Base-by-base conservation (phyloP, 352 stramenopile genomes). In the Phytophthora nicotianae region DNA sequence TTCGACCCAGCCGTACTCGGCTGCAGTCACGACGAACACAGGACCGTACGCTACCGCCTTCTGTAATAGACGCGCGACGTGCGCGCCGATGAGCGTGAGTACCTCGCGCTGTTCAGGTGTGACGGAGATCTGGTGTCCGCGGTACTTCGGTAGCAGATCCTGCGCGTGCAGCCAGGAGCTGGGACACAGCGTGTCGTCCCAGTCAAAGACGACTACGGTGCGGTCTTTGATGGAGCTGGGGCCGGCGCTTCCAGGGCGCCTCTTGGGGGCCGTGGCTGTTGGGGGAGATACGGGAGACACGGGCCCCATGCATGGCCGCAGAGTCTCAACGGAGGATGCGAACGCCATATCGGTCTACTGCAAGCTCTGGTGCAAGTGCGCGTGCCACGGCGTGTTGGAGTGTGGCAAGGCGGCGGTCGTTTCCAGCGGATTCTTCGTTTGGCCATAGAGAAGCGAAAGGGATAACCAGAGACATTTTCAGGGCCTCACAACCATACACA, bases 101-200 rank as follows among this genome's bases (percentile, higher is more conserved):
- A 85, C 74, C 33, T 81, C 64, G 23, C 83, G 81, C 68, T 93
- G 83, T 14, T 75, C 69, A 33, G 63, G 59, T 4, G 77, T 76
- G 11, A 91, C 70, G 24, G 65, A 45, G 40, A 93, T 90, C 56
- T 88, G 65, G 19, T 95, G 83, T 5, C 86, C 86, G 48, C 83
- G 81, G 65, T 75, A 95, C 62, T 92, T 89, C 37, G 86, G 86
- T 48, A 95, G 58, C 32, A 95, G 66, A 46, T 93, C 75, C 58
- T 95, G 78, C 4, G 77, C 77, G 53, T 95, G 84, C 32, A 95
- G 76, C 86, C 86, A 95, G 20, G 83, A 89, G 67, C 82, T 92
- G 33, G 86, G 86, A 48, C 84, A 93, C n/a, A 95, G 74, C 62
- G 86, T 95, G 77, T 95, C 86, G 65, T 95, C 86, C 86, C 86